phyloP scores from a whole-genome alignment of 1,284 basidiomycete genomes.

The Amylostereum chailletii region DNA sequence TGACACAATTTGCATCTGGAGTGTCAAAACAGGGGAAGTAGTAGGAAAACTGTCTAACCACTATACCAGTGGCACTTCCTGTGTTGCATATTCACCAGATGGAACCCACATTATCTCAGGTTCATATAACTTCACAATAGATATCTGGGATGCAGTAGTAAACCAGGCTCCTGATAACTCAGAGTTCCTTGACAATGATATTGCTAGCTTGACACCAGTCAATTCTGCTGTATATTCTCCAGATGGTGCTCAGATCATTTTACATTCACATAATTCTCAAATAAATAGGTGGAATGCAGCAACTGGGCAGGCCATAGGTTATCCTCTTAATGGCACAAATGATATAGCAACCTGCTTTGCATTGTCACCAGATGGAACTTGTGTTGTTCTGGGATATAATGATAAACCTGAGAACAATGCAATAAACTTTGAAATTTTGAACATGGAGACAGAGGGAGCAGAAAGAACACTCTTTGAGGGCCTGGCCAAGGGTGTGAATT shows the following conservation, averaged over 20 bases:
- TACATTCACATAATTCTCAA: conserved; percentile 20
- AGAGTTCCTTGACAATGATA: background rate
- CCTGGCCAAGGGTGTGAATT: background rate
- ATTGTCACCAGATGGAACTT: conserved; percentile 7
- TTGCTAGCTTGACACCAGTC: background rate
- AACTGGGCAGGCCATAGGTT: background rate
- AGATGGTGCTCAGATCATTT: conserved; percentile 18
- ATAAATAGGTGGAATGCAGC: conserved; percentile 19
- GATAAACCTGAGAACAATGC: background rate
- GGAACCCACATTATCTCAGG: background rate
- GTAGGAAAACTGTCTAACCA: background rate
- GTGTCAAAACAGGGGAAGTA: background rate
- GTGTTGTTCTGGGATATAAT: conserved; percentile 2
- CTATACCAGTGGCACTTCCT: background rate
- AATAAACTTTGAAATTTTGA: background rate
- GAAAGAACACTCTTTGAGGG: background rate
- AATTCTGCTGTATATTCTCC: conserved; percentile 20
- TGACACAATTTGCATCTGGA: background rate
- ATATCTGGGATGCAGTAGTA: background rate
- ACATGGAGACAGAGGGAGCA: background rate
- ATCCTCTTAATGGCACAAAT: conserved; percentile 3
- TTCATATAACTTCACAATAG: background rate
- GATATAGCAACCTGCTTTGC: conserved; percentile 1
- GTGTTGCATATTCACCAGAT: background rate
- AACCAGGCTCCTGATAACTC: background rate